Percentiles rank a stretch among this genome's conserved stretches.
Evolutionary conservation across 2,329 filamentous ascomycete species (phyloP).

Genomic region (Ceratocystis ficicola): DNA sequence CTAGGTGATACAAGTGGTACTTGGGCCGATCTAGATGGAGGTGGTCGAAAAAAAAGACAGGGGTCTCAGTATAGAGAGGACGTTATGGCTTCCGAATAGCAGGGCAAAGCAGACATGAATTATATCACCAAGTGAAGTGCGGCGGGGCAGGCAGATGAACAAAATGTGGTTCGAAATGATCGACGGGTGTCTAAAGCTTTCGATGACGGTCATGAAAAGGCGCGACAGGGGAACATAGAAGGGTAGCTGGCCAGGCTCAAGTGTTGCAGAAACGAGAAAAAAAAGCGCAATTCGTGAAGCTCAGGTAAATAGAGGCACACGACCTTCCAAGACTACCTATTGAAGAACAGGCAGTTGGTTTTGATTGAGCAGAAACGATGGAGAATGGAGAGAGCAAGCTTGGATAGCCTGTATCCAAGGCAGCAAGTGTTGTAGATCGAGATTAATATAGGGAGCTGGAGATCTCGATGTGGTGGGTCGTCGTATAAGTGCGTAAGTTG

Average conservation of each 20-base stretch:
- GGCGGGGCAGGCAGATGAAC: neutral
- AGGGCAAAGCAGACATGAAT: neutral
- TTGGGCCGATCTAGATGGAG: neutral
- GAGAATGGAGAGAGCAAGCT: neutral
- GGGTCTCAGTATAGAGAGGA: neutral
- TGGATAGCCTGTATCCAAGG: conserved; percentile 1
- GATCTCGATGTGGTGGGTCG: neutral
- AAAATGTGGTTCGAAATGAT: neutral
- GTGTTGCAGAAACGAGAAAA: neutral
- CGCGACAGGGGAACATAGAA: neutral
- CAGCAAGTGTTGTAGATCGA: neutral
- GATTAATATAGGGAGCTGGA: neutral
- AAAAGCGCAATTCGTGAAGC: neutral
- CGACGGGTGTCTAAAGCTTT: neutral
- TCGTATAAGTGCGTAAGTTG: neutral
- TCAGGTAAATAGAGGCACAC: neutral
- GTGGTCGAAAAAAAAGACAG: neutral
- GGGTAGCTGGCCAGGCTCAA: neutral
- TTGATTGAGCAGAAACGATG: neutral
- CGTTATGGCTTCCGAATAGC: neutral
- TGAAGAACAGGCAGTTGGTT: neutral
- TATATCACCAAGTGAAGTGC: neutral
- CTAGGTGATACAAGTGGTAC: neutral
- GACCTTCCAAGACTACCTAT: neutral
- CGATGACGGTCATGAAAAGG: neutral